A percentile compares a stretch with the other conserved stretches of the same genome.
Conservation (phyloP, 2,329 filamentous ascomycete species). For the Capronia coronata region DNA sequence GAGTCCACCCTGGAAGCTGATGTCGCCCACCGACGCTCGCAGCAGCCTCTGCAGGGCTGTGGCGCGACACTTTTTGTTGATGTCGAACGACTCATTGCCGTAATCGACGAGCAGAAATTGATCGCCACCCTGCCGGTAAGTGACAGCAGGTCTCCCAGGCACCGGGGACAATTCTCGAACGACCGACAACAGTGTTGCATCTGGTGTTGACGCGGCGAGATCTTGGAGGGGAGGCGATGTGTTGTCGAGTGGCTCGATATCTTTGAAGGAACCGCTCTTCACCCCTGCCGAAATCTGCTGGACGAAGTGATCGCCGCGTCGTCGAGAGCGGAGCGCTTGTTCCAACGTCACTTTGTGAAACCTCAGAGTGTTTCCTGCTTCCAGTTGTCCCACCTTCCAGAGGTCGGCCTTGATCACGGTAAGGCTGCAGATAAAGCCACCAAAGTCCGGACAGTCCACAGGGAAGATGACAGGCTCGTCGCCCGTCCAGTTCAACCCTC, state of each 20-base stretch:
- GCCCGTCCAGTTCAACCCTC: conserved; percentile 55
- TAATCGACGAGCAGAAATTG: conserved; percentile 54
- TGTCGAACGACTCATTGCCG: conserved; percentile 46
- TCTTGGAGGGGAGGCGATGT: too few relatives aligned
- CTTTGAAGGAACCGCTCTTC: background rate
- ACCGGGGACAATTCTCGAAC: too few relatives aligned
- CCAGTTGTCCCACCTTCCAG: conserved; percentile 58
- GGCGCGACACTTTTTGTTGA: too few relatives aligned
- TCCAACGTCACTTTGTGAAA: conserved; percentile 47
- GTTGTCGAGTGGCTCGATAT: too few relatives aligned
- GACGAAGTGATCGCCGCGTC: conserved; percentile 32
- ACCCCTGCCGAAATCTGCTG: background rate
- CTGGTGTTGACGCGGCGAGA: too few relatives aligned
- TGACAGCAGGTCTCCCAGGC: too few relatives aligned
- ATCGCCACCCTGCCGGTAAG: conserved; percentile 41
- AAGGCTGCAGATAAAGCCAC: conserved; percentile 52
- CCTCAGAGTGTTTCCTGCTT: conserved; percentile 50
- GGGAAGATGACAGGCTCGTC: conserved; percentile 55
- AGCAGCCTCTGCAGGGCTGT: too few relatives aligned
- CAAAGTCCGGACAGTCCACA: conserved; percentile 53
- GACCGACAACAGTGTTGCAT: too few relatives aligned
- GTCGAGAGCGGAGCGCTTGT: conserved; percentile 41
- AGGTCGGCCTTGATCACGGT: conserved; percentile 52
- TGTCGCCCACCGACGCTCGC: too few relatives aligned
- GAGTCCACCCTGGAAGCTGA: too few relatives aligned